Conservation (phyloP, 2,329 filamentous ascomycete species). For the Botryotinia globosa region DNA sequence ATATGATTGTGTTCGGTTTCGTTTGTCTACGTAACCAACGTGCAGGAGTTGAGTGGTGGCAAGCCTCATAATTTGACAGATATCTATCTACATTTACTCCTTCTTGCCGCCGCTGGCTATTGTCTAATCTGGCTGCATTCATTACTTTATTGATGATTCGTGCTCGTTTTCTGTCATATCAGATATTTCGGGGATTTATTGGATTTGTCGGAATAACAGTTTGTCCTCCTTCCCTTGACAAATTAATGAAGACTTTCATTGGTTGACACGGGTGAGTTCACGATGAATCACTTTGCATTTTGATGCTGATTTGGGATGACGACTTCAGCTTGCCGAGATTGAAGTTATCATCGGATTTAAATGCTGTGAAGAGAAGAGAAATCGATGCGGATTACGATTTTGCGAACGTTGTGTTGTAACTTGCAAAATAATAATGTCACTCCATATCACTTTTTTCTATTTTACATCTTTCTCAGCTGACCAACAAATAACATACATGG, state of each 20-base stretch:
- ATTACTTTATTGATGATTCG: neutral
- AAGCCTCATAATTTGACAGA: slow-evolving; percentile 13
- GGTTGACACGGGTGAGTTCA: slow-evolving; percentile 1
- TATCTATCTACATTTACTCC: neutral
- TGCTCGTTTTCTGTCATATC: slow-evolving; percentile 14
- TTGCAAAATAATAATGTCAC: slow-evolving; percentile 10
- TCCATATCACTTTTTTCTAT: slow-evolving; percentile 18
- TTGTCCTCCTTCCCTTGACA: neutral
- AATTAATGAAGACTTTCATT: slow-evolving; percentile 1
- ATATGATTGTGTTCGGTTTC: neutral
- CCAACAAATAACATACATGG: slow-evolving; percentile 6
- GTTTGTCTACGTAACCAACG: slow-evolving; percentile 14
- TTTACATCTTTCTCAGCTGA: slow-evolving; percentile 18
- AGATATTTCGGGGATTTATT: neutral
- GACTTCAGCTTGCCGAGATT: slow-evolving; percentile 18
- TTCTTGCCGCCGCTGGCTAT: slow-evolving; percentile 14
- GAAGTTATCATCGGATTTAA: slow-evolving; percentile 16
- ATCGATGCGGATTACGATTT: slow-evolving; percentile 1
- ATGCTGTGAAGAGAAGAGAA: slow-evolving; percentile 19
- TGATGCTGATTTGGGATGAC: slow-evolving; percentile 7
- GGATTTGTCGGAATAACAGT: slow-evolving; percentile 17
- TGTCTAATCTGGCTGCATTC: neutral
- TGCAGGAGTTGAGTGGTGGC: slow-evolving; percentile 2
- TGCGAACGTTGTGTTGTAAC: slow-evolving; percentile 10
- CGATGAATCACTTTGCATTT: slow-evolving; percentile 14